Conservation (phyloP, 2,329 filamentous ascomycete species). For the Chrysoporthe deuterocubensis region DNA sequence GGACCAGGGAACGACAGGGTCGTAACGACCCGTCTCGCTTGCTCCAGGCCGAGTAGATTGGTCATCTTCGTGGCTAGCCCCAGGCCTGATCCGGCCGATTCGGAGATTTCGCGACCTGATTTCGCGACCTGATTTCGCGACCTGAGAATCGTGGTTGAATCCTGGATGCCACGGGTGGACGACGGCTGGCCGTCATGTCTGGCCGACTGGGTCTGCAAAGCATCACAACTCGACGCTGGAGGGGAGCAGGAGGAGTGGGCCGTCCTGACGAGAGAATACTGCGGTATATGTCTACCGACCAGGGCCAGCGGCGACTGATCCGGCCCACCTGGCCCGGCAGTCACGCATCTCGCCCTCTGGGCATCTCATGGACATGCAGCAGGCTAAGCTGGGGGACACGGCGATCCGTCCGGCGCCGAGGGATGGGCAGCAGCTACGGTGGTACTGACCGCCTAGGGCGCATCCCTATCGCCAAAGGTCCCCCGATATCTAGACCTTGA, state of each 20-base stretch:
- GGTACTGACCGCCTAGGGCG: slow-evolving; percentile 13
- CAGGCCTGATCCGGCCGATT: slow-evolving; percentile 19
- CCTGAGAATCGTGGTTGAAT: slow-evolving; percentile 17
- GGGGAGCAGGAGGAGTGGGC: not conserved
- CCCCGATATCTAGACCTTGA: slow-evolving; percentile 5
- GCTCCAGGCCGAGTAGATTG: slow-evolving; percentile 15
- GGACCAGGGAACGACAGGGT: slow-evolving; percentile 10
- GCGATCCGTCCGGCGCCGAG: not conserved
- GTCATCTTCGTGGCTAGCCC: slow-evolving; percentile 15
- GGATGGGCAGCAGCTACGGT: slow-evolving; percentile 7
- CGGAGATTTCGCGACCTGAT: slow-evolving; percentile 23
- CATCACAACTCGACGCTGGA: not conserved
- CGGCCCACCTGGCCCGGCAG: slow-evolving; percentile 5
- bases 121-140: slow-evolving; percentile 7
- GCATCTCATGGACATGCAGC: slow-evolving; percentile 1
- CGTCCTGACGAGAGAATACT: not conserved
- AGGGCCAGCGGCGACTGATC: slow-evolving; percentile 6
- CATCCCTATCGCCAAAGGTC: slow-evolving; percentile 13
- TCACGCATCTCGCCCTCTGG: not conserved
- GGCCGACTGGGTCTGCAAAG: slow-evolving; percentile 1
- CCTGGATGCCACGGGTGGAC: slow-evolving; percentile 11
- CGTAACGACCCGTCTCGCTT: slow-evolving; percentile 25
- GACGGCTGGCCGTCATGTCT: slow-evolving; percentile 4
- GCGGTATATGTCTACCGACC: slow-evolving; percentile 13
- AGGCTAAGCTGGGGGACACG: slow-evolving; percentile 19